A percentile compares a stretch with the other conserved stretches of the same genome.
Conservation (phyloP, 805 yeast genomes). For the Metschnikowia henanensis region DNA sequence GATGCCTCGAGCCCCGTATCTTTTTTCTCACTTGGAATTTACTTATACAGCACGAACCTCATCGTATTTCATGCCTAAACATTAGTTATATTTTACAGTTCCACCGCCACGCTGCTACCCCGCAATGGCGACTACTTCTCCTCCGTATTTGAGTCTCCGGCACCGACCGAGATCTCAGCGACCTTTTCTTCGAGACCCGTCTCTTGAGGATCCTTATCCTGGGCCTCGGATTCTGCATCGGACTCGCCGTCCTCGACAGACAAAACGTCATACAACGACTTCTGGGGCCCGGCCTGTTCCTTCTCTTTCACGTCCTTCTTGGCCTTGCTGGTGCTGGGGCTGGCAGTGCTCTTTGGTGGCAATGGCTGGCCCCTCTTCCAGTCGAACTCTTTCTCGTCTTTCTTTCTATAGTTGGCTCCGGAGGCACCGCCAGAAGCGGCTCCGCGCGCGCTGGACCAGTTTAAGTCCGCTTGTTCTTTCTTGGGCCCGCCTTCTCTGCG, state of each 20-base stretch:
- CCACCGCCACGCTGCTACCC: background rate
- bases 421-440: constrained; percentile 7
- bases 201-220: constrained; percentile 1
- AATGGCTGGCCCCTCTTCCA: constrained; percentile 41
- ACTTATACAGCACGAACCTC: constrained; percentile 2
- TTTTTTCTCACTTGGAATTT: background rate
- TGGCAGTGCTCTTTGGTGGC: constrained; percentile 15
- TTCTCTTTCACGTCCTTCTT: constrained; percentile 13
- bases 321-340: constrained; percentile 3
- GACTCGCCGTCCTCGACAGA: constrained; percentile 17
- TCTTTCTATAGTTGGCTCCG: constrained; percentile 17
- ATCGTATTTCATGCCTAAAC: background rate
- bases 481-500: constrained; percentile 16
- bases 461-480: constrained; percentile 20
- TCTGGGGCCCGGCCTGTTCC: constrained; percentile 17
- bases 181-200: constrained; percentile 19
- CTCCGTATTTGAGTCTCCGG: constrained; percentile 12
- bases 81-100: constrained; percentile 8
- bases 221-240: constrained; percentile 9
- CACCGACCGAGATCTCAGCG: constrained; percentile 14
- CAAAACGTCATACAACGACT: constrained; percentile 21
- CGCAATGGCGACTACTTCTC: constrained; percentile 6
- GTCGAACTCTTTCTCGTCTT: constrained; percentile 32
- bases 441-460: constrained; percentile 27
- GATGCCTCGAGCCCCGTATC: no score